These are phyloP conservation scores for Globisporangium rhizosaccharum DNA, from an alignment of 352 stramenopile species.

Conservation along the genomic window DNA sequence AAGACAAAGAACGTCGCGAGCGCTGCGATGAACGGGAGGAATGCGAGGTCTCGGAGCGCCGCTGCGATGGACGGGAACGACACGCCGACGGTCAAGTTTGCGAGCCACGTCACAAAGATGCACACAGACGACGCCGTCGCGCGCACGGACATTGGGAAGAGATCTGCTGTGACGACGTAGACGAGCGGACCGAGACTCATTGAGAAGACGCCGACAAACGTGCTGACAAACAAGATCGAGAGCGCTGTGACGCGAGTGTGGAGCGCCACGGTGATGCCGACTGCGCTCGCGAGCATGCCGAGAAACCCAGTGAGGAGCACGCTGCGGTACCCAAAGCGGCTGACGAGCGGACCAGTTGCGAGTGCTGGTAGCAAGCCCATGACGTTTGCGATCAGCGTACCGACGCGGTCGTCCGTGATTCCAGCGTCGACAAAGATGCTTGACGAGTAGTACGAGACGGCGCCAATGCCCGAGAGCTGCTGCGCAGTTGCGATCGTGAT, in stretches of 20 bases:
- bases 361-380: conserved; percentile 36
- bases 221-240: conserved; percentile 50
- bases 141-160: conserved; percentile 54
- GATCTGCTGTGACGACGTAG: conserved; percentile 48
- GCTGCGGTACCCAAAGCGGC: conserved; percentile 39
- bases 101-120: conserved; percentile 23
- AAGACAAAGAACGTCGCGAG: conserved; percentile 39
- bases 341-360: conserved; percentile 30
- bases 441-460: conserved; percentile 48
- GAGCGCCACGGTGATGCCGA: conserved; percentile 49
- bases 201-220: conserved; percentile 56
- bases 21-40: conserved; percentile 45
- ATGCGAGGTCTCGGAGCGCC: conserved; percentile 30
- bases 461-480: conserved; percentile 60
- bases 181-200: conserved; percentile 61
- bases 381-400: conserved; percentile 34
- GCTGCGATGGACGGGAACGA: conserved; percentile 53
- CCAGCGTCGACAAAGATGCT: conserved; percentile 34
- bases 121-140: conserved; percentile 34
- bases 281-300: conserved; percentile 36
- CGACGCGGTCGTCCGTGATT: conserved; percentile 31
- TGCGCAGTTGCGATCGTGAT: conserved; percentile 34
- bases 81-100: conserved; percentile 52
- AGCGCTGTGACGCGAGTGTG: conserved; percentile 17
- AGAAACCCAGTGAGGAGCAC: conserved; percentile 41